Conservation (phyloP, 176 grass and related monocot species). For the Avena eriantha region DNA sequence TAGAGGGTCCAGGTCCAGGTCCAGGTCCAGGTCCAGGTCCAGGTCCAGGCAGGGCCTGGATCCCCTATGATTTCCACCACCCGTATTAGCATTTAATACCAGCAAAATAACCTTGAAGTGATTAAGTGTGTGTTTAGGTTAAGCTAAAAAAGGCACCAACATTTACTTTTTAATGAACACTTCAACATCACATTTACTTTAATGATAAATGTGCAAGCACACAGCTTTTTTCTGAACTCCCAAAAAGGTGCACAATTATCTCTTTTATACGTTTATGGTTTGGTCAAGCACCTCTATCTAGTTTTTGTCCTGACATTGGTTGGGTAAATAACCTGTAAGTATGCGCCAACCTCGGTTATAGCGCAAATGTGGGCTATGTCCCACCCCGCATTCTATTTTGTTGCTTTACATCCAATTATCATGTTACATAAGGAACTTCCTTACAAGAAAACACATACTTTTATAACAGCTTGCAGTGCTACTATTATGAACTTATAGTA, state of each 20-base stretch:
- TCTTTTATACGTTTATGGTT: neutral
- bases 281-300: neutral
- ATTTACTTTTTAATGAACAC: neutral
- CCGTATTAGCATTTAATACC: neutral
- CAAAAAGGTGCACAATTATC: slow-evolving; percentile 13
- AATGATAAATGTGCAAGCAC: neutral
- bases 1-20: no score
- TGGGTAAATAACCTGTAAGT: neutral
- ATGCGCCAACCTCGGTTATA: neutral
- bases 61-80: neutral
- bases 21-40: no score
- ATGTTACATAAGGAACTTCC: neutral
- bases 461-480: neutral
- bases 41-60: neutral
- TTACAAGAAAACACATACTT: neutral
- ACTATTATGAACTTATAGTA: neutral
- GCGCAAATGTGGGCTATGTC: neutral
- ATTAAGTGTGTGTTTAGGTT: neutral
- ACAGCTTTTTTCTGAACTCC: neutral
- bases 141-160: neutral
- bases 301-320: neutral
- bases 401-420: neutral
- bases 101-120: neutral
- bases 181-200: neutral
- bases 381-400: neutral